phyloP scores from a whole-genome alignment of 139 green algal species.

The Chlamydomonas applanata region DNA sequence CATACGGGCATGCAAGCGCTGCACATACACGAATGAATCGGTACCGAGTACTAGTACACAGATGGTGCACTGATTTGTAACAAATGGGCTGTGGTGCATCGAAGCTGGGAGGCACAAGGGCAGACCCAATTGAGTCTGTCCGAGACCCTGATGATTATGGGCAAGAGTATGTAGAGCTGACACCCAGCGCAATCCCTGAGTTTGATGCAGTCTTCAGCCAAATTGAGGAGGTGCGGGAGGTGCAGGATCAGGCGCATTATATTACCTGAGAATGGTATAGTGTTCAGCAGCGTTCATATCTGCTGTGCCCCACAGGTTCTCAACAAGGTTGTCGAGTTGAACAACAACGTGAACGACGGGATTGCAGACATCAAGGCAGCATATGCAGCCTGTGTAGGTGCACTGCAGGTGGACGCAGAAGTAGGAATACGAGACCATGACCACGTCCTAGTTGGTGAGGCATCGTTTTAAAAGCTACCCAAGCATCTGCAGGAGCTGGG shows the following conservation, averaged over 20 bases:
- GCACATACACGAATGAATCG: too few relatives aligned
- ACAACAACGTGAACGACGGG: slow-evolving; percentile 18
- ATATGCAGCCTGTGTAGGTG: neutral
- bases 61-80: too few relatives aligned
- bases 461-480: neutral
- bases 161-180: neutral
- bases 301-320: too few relatives aligned
- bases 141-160: too few relatives aligned
- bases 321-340: slow-evolving; percentile 20
- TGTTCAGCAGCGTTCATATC: too few relatives aligned
- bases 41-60: too few relatives aligned
- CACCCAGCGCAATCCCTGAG: neutral
- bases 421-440: neutral
- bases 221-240: neutral
- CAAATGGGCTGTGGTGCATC: too few relatives aligned
- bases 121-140: too few relatives aligned
- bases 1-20: too few relatives aligned
- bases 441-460: neutral
- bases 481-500: neutral
- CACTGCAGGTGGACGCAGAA: neutral
- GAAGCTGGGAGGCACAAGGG: too few relatives aligned
- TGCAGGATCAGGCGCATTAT: too few relatives aligned
- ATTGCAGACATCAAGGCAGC: slow-evolving; percentile 14
- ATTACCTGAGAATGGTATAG: too few relatives aligned
- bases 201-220: slow-evolving; percentile 13